phyloP scores from a whole-genome alignment of 2,329 filamentous ascomycete species.

The Botrytis fragariae region DNA sequence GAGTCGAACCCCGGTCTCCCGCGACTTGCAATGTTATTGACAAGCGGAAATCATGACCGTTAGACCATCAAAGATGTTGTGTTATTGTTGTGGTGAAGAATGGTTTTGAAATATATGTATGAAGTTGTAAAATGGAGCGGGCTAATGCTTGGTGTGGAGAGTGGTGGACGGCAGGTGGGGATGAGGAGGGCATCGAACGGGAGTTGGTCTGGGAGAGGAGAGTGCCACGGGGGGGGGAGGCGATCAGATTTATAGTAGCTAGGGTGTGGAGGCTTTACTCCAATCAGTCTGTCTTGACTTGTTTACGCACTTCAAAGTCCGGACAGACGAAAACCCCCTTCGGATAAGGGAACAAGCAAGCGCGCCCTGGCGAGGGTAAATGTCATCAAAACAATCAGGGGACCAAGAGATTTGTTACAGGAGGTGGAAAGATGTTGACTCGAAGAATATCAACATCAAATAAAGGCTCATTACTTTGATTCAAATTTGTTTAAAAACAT shows the following conservation, averaged over 20 bases:
- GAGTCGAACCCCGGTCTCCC: slow-evolving; percentile 35
- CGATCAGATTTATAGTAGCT: neutral
- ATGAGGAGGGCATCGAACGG: neutral
- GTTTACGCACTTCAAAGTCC: too few species aligned
- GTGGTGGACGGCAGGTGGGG: neutral
- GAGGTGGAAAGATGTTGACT: too few species aligned
- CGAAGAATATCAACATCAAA: too few species aligned
- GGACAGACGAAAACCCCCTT: too few species aligned
- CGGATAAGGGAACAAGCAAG: too few species aligned
- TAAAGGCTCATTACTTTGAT: too few species aligned
- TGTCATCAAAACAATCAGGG: too few species aligned
- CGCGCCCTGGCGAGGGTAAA: too few species aligned
- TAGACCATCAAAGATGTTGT: slow-evolving; percentile 37
- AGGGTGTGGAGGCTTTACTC: neutral
- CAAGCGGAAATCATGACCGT: slow-evolving; percentile 41
- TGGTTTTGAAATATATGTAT: fast-evolving
- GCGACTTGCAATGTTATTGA: slow-evolving; percentile 27
- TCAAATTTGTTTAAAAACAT: too few species aligned
- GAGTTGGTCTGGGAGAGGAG: neutral
- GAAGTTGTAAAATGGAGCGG: fast-evolving
- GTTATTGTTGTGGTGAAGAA: fast-evolving
- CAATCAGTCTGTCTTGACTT: too few species aligned
- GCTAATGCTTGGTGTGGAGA: neutral
- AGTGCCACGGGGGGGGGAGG: neutral
- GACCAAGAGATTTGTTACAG: too few species aligned